Evolutionary conservation across 1,284 basidiomycete species (phyloP).

Genomic region (Ceratobasidium sp.): DNA sequence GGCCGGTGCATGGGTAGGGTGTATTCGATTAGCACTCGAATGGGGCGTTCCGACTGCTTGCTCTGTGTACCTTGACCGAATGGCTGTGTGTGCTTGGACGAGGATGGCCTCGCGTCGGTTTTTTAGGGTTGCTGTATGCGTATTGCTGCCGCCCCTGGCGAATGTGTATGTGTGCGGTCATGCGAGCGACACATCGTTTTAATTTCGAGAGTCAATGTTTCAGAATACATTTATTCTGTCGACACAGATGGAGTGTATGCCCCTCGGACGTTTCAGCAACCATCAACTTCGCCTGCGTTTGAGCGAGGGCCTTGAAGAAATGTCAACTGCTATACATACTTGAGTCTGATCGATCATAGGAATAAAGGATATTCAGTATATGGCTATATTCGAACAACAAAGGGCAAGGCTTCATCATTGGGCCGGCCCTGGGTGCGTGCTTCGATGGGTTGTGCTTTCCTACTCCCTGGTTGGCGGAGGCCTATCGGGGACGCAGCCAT

Average conservation of each 20-base stretch:
- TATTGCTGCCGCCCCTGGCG: not conserved
- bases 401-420: constrained; percentile 17
- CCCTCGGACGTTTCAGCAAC: constrained; percentile 30
- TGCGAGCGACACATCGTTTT: not conserved
- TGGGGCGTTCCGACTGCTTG: constrained; percentile 26
- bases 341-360: constrained; percentile 37
- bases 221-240: constrained; percentile 10
- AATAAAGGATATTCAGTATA: constrained; percentile 27
- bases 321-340: not conserved
- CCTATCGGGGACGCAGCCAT: constrained; percentile 23
- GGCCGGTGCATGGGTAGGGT: not conserved
- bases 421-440: not conserved
- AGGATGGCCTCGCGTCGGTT: not conserved
- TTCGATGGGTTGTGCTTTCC: constrained; percentile 4
- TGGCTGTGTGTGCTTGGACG: not conserved
- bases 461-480: constrained; percentile 9
- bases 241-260: not conserved
- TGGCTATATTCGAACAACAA: constrained; percentile 25
- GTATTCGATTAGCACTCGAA: constrained; percentile 2
- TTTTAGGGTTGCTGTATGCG: not conserved
- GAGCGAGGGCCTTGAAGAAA: constrained; percentile 16
- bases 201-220: constrained; percentile 34
- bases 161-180: not conserved
- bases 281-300: constrained; percentile 40
- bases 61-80: not conserved